phyloP scores from a whole-genome alignment of 192 early-diverging fungal species.

The Coemansia sp. region DNA sequence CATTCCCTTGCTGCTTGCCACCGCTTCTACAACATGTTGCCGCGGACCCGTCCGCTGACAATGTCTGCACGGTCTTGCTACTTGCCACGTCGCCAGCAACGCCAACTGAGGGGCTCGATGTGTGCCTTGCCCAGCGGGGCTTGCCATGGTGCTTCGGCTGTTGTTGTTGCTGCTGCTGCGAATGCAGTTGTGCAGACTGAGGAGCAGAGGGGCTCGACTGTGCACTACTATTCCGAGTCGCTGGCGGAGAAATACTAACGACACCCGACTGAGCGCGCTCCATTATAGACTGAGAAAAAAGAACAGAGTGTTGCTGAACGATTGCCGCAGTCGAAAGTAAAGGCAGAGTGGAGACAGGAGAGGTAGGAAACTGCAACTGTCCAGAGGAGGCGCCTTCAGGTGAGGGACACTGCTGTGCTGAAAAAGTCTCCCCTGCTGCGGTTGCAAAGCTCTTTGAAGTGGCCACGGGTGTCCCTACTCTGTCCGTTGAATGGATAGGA shows the following conservation, averaged over 20 bases:
- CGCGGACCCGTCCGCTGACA: background rate
- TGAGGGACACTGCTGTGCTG: slow-evolving; percentile 1
- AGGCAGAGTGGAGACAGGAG: slow-evolving; percentile 3
- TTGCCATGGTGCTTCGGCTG: slow-evolving; percentile 13
- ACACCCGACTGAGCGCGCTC: slow-evolving; percentile 13
- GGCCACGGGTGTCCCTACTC: background rate
- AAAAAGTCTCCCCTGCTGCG: slow-evolving; percentile 6
- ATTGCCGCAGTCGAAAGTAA: slow-evolving; percentile 2
- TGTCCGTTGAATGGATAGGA: background rate
- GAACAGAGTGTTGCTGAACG: background rate
- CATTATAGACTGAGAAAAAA: slow-evolving; percentile 3
- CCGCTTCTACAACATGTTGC: background rate
- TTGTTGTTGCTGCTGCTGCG: slow-evolving; percentile 11
- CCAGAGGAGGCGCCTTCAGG: slow-evolving; percentile 5
- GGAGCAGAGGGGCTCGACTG: slow-evolving; percentile 30
- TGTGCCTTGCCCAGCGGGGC: slow-evolving; percentile 8
- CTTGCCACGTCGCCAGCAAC: background rate
- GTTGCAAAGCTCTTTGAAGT: background rate
- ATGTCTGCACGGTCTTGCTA: background rate
- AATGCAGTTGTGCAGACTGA: slow-evolving; percentile 5
- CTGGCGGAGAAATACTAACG: slow-evolving; percentile 22
- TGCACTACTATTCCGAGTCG: slow-evolving; percentile 31
- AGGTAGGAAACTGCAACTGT: background rate
- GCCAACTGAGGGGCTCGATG: slow-evolving; percentile 3
- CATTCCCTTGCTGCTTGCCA: slow-evolving; percentile 2